phyloP scores from a whole-genome alignment of 306 rosid genomes.

The Glycine latifolia region DNA sequence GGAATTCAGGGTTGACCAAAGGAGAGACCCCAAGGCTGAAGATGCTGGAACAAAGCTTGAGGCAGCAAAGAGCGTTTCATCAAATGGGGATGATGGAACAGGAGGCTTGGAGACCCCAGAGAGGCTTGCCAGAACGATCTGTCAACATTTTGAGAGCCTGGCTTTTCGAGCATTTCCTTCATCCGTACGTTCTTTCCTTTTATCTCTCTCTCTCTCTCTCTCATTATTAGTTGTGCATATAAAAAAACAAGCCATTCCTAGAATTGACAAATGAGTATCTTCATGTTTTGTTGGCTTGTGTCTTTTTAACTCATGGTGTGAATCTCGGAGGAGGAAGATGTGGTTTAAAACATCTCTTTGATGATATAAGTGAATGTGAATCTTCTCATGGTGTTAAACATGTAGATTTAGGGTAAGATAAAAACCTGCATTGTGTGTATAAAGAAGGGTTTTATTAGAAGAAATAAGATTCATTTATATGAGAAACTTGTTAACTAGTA shows the following conservation, averaged over 20 bases:
- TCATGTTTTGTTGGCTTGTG: neutral
- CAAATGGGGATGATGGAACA: conserved; percentile 99
- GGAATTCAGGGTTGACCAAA: conserved; percentile 79
- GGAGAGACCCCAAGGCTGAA: conserved; percentile 98
- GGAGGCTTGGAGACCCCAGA: conserved; percentile 99
- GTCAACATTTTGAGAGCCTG: conserved; percentile 98
- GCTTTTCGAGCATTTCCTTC: conserved; percentile 99
- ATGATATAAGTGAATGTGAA: too few relatives aligned
- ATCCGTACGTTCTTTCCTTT: conserved; percentile 73
- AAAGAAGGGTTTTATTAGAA: neutral
- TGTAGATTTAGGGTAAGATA: neutral
- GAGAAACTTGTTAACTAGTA: too few relatives aligned
- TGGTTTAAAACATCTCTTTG: too few relatives aligned
- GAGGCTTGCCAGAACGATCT: conserved; percentile 99
- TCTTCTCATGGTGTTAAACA: too few relatives aligned
- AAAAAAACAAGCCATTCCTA: neutral
- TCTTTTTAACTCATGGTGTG: neutral
- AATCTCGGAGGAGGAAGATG: too few relatives aligned
- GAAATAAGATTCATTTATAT: neutral
- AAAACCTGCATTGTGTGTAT: neutral
- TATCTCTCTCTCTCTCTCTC: neutral
- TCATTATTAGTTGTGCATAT: neutral
- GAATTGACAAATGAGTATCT: conserved; percentile 1
- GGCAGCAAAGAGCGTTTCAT: conserved; percentile 96
- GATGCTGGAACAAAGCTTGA: conserved; percentile 81